These are phyloP conservation scores for Candida maesae DNA, from an alignment of 805 yeast genomes.

Conservation along the genomic window DNA sequence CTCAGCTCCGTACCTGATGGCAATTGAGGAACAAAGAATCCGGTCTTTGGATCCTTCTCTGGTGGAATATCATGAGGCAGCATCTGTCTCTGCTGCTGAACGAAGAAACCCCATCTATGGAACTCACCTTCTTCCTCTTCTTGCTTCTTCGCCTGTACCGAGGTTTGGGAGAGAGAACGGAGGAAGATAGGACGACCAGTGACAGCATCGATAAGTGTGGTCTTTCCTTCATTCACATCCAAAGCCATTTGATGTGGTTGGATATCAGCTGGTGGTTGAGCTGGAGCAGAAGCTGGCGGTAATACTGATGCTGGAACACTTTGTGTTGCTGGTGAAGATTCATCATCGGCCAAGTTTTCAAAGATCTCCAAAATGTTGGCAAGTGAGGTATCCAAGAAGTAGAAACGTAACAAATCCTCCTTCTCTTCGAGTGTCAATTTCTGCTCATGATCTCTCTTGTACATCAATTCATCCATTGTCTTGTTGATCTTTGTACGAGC, in stretches of 20 bases:
- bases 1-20: constrained; percentile 47
- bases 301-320: constrained; percentile 1
- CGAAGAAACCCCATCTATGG: constrained; percentile 80
- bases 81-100: constrained; percentile 53
- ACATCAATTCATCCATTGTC: constrained; percentile 53
- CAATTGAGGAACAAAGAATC: constrained; percentile 30
- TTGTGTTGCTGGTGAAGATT: constrained; percentile 4
- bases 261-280: constrained; percentile 43
- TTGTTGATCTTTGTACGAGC: constrained; percentile 40
- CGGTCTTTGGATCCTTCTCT: constrained; percentile 10
- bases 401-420: constrained; percentile 66
- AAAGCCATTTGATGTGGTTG: constrained; percentile 70
- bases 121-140: constrained; percentile 92
- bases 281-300: background rate
- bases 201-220: constrained; percentile 55
- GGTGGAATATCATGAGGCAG: constrained; percentile 19
- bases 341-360: constrained; percentile 18
- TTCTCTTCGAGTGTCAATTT: constrained; percentile 58
- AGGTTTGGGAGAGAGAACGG: constrained; percentile 60
- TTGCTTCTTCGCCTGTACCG: constrained; percentile 65
- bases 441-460: constrained; percentile 45
- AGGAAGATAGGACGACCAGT: constrained; percentile 72
- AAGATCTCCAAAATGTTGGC: constrained; percentile 46
- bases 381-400: constrained; percentile 66
- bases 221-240: constrained; percentile 52